Conservation (phyloP, 192 early-diverging fungal species). For the Coemansia sp. region DNA sequence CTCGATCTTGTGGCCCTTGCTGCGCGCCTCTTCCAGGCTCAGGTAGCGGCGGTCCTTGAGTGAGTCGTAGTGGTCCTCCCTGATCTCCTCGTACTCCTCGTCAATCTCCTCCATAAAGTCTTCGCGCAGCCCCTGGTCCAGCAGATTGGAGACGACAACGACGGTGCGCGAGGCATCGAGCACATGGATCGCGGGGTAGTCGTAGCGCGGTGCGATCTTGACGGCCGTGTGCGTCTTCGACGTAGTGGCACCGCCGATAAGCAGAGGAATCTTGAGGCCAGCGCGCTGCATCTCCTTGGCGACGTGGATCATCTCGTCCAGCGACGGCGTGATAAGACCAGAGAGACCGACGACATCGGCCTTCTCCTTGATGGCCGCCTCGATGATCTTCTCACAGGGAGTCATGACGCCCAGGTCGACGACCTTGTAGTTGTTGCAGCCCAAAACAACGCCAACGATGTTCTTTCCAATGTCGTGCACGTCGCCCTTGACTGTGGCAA, state of each 20-base stretch:
- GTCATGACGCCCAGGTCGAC: slow-evolving; percentile 96
- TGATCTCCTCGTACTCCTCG: slow-evolving; percentile 93
- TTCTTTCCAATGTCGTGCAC: slow-evolving; percentile 99
- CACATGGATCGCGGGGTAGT: slow-evolving; percentile 74
- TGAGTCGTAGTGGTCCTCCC: slow-evolving; percentile 90
- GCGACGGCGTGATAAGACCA: slow-evolving; percentile 90
- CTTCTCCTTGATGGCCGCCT: slow-evolving; percentile 80
- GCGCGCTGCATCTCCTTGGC: slow-evolving; percentile 88
- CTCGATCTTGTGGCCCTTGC: slow-evolving; percentile 63
- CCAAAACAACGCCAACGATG: slow-evolving; percentile 94
- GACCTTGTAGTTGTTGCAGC: slow-evolving; percentile 96
- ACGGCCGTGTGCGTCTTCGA: slow-evolving; percentile 96
- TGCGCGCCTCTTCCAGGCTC: slow-evolving; percentile 67
- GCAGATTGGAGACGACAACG: slow-evolving; percentile 82
- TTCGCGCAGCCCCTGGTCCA: slow-evolving; percentile 73
- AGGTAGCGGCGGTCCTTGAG: slow-evolving; percentile 82
- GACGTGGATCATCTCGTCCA: slow-evolving; percentile 97
- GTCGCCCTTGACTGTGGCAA: slow-evolving; percentile 97
- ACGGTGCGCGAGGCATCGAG: slow-evolving; percentile 91
- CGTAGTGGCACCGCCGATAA: slow-evolving; percentile 95
- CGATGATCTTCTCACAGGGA: slow-evolving; percentile 90
- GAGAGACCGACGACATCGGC: slow-evolving; percentile 92
- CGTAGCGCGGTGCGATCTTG: slow-evolving; percentile 90
- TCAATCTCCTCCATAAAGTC: slow-evolving; percentile 85
- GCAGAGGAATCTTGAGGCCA: slow-evolving; percentile 82